Percentiles rank a stretch among this genome's conserved stretches.
Evolutionary conservation across 345 rosid species (phyloP).

Genomic region (Moricandia moricandioides): DNA sequence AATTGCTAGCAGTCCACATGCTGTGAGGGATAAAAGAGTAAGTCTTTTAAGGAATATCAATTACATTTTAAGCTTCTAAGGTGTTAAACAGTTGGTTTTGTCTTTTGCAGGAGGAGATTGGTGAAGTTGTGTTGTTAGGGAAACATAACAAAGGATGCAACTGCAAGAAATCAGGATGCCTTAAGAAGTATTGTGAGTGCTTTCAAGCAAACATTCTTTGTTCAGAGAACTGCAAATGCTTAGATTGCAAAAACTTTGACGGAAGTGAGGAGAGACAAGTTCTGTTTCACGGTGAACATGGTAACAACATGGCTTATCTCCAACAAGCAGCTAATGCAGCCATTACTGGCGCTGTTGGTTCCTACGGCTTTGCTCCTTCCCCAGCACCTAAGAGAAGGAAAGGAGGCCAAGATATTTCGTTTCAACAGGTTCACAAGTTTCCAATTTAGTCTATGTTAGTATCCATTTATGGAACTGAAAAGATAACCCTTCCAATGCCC

Average conservation of each 20-base stretch:
- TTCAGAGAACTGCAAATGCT: conserved; percentile 94
- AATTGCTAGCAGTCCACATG: conserved; percentile 94
- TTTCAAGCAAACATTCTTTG: conserved; percentile 97
- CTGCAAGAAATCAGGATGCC: conserved; percentile 98
- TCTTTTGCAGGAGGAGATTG: conserved; percentile 63
- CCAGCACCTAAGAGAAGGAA: conserved; percentile 79
- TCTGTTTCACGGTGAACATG: conserved; percentile 85
- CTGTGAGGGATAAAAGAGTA: conserved; percentile 70
- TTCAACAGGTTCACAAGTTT: conserved; percentile 26
- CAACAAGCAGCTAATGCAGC: conserved; percentile 99
- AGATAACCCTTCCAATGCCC: no score
- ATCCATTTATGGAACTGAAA: no score
- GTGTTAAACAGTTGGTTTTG: conserved; percentile 8
- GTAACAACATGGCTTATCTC: conserved; percentile 76
- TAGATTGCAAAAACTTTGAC: conserved; percentile 96
- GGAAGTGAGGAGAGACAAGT: conserved; percentile 98
- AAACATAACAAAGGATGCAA: conserved; percentile 99
- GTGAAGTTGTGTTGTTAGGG: conserved; percentile 44
- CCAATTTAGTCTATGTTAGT: no score
- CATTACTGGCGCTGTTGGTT: conserved; percentile 93
- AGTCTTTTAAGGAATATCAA: conserved; percentile 1
- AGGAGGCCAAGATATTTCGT: conserved; percentile 72
- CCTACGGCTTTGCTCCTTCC: conserved; percentile 81
- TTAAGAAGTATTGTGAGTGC: conserved; percentile 97
- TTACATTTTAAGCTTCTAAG: not conserved